Conservation (phyloP, 228 moss, liverwort and hornwort species). For the Sphagnum fallax region DNA sequence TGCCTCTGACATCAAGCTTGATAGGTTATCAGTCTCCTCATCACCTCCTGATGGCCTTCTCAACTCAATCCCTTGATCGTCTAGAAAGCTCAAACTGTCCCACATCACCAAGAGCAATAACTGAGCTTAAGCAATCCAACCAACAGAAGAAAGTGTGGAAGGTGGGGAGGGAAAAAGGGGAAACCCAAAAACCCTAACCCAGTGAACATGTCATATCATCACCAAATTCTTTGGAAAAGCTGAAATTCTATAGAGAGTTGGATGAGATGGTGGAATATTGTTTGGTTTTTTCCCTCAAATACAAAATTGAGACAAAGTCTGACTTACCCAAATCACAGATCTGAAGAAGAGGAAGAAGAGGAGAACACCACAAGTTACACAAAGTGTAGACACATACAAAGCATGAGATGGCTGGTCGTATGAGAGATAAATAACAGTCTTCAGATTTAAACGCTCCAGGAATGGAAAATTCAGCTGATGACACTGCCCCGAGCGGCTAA, state of each 20-base stretch:
- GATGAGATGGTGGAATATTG: too few species aligned
- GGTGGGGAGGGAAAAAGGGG: too few species aligned
- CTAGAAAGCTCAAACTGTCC: conserved; percentile 78
- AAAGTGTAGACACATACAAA: conserved; percentile 20
- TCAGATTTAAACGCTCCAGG: conserved; percentile 55
- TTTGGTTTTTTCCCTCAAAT: too few species aligned
- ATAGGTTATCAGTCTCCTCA: conserved; percentile 60
- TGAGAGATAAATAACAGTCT: conserved; percentile 53
- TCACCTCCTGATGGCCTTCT: conserved; percentile 66
- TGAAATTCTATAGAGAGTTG: too few species aligned
- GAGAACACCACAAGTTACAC: too few species aligned
- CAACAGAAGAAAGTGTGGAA: background rate
- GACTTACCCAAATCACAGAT: too few species aligned
- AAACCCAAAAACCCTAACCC: too few species aligned
- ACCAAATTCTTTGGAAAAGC: too few species aligned
- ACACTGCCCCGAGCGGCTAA: conserved; percentile 91
- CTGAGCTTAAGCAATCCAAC: background rate
- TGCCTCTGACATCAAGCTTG: conserved; percentile 80
- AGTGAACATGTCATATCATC: too few species aligned
- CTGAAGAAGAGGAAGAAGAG: too few species aligned
- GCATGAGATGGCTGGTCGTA: conserved; percentile 43
- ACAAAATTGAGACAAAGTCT: too few species aligned
- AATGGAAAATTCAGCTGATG: conserved; percentile 64
- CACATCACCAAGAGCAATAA: background rate
- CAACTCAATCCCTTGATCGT: conserved; percentile 86